phyloP scores from a whole-genome alignment of 768 basidiomycete species.

The Coprinopsis strossmayeri region DNA sequence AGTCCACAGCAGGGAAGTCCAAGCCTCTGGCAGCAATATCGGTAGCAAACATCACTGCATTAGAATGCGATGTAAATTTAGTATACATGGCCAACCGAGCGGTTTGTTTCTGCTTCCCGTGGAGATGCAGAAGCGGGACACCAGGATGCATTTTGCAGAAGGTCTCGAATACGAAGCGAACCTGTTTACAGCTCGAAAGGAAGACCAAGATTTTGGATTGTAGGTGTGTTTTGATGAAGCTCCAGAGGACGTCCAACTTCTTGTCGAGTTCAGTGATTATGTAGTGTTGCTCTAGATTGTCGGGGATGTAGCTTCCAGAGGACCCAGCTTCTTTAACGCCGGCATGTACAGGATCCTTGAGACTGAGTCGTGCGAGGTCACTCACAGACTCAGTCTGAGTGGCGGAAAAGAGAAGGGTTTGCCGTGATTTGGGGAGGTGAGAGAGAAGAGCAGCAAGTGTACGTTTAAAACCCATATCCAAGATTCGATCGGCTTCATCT shows the following conservation, averaged over 20 bases:
- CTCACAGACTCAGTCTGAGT: conserved; percentile 89
- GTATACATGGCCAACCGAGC: conserved; percentile 78
- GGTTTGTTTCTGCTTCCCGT: conserved; percentile 96
- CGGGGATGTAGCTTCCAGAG: conserved; percentile 54
- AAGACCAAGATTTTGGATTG: conserved; percentile 91
- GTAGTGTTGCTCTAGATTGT: conserved; percentile 84
- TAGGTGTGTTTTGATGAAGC: conserved; percentile 91
- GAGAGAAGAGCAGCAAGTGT: conserved; percentile 87
- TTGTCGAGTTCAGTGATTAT: conserved; percentile 74
- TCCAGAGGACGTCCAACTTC: conserved; percentile 90
- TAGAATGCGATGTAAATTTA: conserved; percentile 74
- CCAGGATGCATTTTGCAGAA: conserved; percentile 97
- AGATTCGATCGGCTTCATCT: conserved; percentile 93
- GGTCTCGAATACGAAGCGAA: conserved; percentile 92
- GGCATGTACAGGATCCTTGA: conserved; percentile 74
- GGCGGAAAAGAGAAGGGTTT: conserved; percentile 95
- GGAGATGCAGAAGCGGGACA: conserved; percentile 84
- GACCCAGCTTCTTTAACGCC: conserved; percentile 49
- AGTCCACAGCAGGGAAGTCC: conserved; percentile 94
- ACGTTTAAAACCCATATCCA: conserved; percentile 93
- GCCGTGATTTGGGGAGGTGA: conserved; percentile 86
- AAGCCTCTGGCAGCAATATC: conserved; percentile 95
- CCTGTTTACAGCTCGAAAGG: conserved; percentile 93
- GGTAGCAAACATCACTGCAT: conserved; percentile 88
- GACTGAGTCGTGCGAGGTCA: conserved; percentile 84